Conservation (phyloP, 805 yeast species). For the Metschnikowia borealis region DNA sequence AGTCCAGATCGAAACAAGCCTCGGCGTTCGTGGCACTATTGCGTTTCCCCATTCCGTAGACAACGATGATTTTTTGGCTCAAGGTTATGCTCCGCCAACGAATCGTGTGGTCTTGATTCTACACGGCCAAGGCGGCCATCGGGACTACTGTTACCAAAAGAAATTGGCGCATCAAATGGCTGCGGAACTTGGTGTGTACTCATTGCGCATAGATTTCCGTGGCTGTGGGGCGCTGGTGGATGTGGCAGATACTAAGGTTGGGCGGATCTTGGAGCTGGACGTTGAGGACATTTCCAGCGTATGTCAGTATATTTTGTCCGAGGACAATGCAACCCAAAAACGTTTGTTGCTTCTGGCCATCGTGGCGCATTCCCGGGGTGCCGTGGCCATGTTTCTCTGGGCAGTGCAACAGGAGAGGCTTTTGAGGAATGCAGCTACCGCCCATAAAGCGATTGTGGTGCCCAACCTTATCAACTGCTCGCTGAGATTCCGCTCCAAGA, state of each 20-base stretch:
- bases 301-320: constrained; percentile 28
- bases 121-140: constrained; percentile 89
- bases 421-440: constrained; percentile 22
- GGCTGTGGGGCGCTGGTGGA: constrained; percentile 78
- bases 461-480: constrained; percentile 71
- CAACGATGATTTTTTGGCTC: constrained; percentile 20
- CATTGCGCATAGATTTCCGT: constrained; percentile 79
- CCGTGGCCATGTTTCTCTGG: constrained; percentile 72
- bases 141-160: constrained; percentile 72
- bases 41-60: constrained; percentile 35
- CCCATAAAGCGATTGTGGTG: constrained; percentile 38
- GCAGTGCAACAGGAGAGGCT: constrained; percentile 44
- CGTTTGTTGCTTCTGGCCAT: constrained; percentile 51
- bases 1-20: constrained; percentile 30
- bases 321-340: constrained; percentile 34
- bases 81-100: constrained; percentile 37
- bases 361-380: constrained; percentile 79
- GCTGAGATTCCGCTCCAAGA: constrained; percentile 58
- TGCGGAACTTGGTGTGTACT: constrained; percentile 53
- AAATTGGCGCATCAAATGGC: constrained; percentile 59
- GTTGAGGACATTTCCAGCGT: constrained; percentile 55
- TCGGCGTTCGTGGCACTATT: constrained; percentile 36
- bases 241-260: constrained; percentile 33
- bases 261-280: constrained; percentile 63
- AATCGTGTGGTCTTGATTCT: constrained; percentile 54